Evolutionary conservation across 192 early-diverging fungal species (phyloP).

Genomic region (Coemansia sp.): DNA sequence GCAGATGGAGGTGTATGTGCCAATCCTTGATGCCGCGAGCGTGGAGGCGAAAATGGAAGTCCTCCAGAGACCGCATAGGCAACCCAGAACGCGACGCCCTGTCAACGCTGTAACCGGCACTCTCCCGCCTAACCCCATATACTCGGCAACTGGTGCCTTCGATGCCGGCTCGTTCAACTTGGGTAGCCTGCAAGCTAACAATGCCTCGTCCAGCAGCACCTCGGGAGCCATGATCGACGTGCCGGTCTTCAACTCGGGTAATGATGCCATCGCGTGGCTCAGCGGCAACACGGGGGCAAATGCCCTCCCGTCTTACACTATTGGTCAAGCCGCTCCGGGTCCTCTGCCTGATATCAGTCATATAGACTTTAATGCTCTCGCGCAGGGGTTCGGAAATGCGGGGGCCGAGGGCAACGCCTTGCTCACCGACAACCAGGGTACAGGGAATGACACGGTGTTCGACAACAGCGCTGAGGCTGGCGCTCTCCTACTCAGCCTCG

Average conservation of each 20-base stretch:
- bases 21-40: neutral
- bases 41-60: neutral
- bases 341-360: neutral
- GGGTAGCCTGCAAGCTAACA: neutral
- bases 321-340: neutral
- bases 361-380: neutral
- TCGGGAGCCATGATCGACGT: neutral
- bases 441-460: no score
- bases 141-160: neutral
- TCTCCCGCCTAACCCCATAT: neutral
- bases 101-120: neutral
- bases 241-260: neutral
- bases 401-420: neutral
- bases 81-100: neutral
- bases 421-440: neutral
- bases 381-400: neutral
- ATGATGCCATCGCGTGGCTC: neutral
- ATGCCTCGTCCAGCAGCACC: neutral
- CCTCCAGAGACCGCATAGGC: neutral
- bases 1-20: neutral
- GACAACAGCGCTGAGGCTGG: no score
- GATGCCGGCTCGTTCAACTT: neutral
- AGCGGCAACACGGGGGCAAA: neutral
- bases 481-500: neutral
- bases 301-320: neutral